Evolutionary conservation across 2,329 filamentous ascomycete genomes (phyloP), one percentile per base, ranked within the genome.

Genomic region (Aureobasidium lini): DNA sequence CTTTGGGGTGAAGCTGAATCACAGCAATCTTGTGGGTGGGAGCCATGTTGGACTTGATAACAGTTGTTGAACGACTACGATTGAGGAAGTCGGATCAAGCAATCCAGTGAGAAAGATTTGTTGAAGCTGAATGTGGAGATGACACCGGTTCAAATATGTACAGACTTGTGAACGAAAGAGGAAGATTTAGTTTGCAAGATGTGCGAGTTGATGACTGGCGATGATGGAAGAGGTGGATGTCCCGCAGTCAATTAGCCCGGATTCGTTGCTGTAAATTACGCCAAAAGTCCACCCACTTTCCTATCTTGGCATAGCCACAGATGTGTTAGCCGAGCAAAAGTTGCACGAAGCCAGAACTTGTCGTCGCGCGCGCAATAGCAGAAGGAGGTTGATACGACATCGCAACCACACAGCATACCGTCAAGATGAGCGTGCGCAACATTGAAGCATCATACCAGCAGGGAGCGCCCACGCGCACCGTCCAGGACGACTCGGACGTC

Each of bases 401-500:
- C 37, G 31, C 44, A 40, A 47, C 23, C 34, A 48, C 23, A 37
- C 50, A 32, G 39, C 37, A 54, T 18, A 42, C 57, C 36, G 42
- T 47, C 46, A 63, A 49, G 32, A 74, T 74, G 72, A 73, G 70
- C 62, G 66, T 72, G 62, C 67, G 73, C 66, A 58, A 58, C 53
- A 58, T 61, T 36, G 67, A 74, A 63, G 69, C 70, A 59, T 63
- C 64, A 60, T 75, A 72, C 65, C 73, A 76, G 64, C 73, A 77
- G 63, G 71, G 71, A 66, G 66, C 72, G 61, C 67, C 72, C 42
- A 65, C 71, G 61, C 69, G 69, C 52, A 57, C 59, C 10, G 58
- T 65, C 16, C 64, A 67, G 61, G 70, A 72, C 69, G 91, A 95
- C 73, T 95, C 90, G 72, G 94, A 97, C 75, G 88, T 90, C 66